Evolutionary conservation across 257 asterid genomes (phyloP), one percentile per base, ranked within the genome.

Genomic region (Solanum bulbocastanum): DNA sequence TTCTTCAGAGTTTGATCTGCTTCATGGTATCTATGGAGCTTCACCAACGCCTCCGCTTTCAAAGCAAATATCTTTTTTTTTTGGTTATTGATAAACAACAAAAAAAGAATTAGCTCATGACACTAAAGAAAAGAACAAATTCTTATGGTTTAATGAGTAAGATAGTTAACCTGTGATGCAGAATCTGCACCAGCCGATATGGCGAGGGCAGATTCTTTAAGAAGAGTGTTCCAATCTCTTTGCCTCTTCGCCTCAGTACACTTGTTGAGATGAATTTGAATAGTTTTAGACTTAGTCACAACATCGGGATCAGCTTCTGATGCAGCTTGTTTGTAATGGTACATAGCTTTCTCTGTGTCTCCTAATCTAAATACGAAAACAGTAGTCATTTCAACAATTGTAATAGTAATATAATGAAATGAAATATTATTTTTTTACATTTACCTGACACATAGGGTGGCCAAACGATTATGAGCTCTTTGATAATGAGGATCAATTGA

Each of bases 391-490:
- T 32, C 30, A 44, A 58, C 32, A 49, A 87, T 81, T 60, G 23
- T 16, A n/a, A 85, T 49, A 46, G 9, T 25, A 83, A 86, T 15
- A 15, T n/a, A 36, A 14, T 18, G 27, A 23, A 35, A n/a, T 23
- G 5, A 52, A 16, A 16, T 16, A 16, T 40, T 2, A 5, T 15
- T 15, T 0, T 18, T 20, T 52, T 2, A 20, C 10, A 18, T 60
- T 89, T 87, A 95, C 98, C 98, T 93, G 87, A 94, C 89, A 85
- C 92, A 93, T 83, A 95, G 92, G 1, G 94, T 93, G 66, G 97
- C 98, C 90, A 94, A 88, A 85, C 96, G 93, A 88, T 93, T 95
- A 91, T 95, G 98, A 84, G 98, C 98, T 83, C 98, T 93, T 86
- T 95, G 98, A 76, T 94, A 93, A 69, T 84, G 87, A 1, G 98